Percentiles rank a stretch among this genome's conserved stretches.
These are phyloP conservation scores for Polytolypa hystricis DNA, from an alignment of 2,329 filamentous ascomycete genomes.

Conservation along the genomic window DNA sequence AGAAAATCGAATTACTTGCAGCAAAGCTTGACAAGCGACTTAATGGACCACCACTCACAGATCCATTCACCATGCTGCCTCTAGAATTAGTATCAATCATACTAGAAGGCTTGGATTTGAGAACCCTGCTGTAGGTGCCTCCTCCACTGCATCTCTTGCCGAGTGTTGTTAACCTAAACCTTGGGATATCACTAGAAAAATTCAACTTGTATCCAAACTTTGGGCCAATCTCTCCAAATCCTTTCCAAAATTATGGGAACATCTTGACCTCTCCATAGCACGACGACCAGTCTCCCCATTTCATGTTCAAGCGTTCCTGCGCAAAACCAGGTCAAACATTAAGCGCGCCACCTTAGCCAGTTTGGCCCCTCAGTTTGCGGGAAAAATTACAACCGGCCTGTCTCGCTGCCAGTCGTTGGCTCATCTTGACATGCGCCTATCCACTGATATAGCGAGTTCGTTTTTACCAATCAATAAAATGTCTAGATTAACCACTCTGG, in stretches of 20 bases:
- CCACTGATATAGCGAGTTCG: no score
- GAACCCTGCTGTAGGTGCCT: conserved; percentile 34
- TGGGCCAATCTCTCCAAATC: conserved; percentile 44
- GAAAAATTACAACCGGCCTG: conserved; percentile 14
- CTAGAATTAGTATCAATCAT: conserved; percentile 43
- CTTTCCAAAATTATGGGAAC: conserved; percentile 38
- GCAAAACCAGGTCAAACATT: conserved; percentile 19
- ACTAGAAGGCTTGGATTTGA: conserved; percentile 42
- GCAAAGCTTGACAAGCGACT: conserved; percentile 31
- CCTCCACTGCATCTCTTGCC: conserved; percentile 2
- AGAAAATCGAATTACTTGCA: conserved; percentile 38
- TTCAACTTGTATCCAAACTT: conserved; percentile 43
- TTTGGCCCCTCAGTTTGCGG: conserved; percentile 18
- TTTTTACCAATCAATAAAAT: conserved; percentile 6
- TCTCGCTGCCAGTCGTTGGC: conserved; percentile 21
- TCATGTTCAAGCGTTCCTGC: conserved; percentile 25
- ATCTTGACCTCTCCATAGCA: conserved; percentile 42
- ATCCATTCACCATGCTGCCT: conserved; percentile 45
- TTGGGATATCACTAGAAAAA: conserved; percentile 27
- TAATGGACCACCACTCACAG: conserved; percentile 18
- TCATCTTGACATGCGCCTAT: conserved; percentile 19
- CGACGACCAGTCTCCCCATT: conserved; percentile 30
- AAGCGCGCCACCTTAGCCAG: conserved; percentile 17
- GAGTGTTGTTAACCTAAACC: background rate
- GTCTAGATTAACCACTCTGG: conserved; percentile 11